phyloP scores from a whole-genome alignment of 2,329 filamentous ascomycete genomes.

The Aspergillus sp. region DNA sequence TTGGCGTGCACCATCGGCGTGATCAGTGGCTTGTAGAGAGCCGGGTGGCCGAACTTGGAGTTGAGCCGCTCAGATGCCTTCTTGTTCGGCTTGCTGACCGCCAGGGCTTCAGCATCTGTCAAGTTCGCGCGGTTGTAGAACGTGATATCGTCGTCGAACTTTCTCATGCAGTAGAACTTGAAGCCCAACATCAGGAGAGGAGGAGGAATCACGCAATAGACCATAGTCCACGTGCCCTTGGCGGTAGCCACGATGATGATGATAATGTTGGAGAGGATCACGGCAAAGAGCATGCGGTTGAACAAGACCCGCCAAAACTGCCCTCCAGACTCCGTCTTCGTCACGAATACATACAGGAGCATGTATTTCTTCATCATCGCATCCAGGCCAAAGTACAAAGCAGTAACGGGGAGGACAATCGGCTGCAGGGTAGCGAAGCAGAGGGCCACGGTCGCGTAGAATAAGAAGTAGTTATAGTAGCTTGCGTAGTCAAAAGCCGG shows the following conservation, averaged over 20 bases:
- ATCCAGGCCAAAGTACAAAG: slow-evolving; percentile 86
- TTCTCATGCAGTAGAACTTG: slow-evolving; percentile 77
- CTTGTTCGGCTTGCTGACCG: slow-evolving; percentile 38
- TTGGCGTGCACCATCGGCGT: slow-evolving; percentile 95
- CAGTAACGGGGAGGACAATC: slow-evolving; percentile 79
- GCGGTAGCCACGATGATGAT: slow-evolving; percentile 75
- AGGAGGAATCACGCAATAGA: slow-evolving; percentile 71
- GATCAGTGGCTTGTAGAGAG: slow-evolving; percentile 82
- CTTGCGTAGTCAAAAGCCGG: slow-evolving; percentile 91
- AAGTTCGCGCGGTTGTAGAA: slow-evolving; percentile 73
- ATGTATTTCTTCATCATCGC: slow-evolving; percentile 93
- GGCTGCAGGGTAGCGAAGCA: slow-evolving; percentile 85
- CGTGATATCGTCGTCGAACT: slow-evolving; percentile 76
- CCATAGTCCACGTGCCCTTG: slow-evolving; percentile 65
- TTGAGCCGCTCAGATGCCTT: slow-evolving; percentile 63
- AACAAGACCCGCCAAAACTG: slow-evolving; percentile 88
- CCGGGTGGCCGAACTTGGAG: slow-evolving; percentile 85
- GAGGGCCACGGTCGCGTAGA: slow-evolving; percentile 85
- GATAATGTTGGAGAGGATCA: slow-evolving; percentile 75
- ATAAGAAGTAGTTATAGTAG: slow-evolving; percentile 98
- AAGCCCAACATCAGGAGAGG: slow-evolving; percentile 78
- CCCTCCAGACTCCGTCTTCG: slow-evolving; percentile 93
- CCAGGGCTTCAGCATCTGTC: slow-evolving; percentile 50
- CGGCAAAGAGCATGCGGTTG: slow-evolving; percentile 86
- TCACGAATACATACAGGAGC: slow-evolving; percentile 90